A percentile compares a stretch with the other conserved stretches of the same genome.
Evolutionary conservation across 169 alveolate species (phyloP).

Genomic region (Plasmodium yoelii): DNA sequence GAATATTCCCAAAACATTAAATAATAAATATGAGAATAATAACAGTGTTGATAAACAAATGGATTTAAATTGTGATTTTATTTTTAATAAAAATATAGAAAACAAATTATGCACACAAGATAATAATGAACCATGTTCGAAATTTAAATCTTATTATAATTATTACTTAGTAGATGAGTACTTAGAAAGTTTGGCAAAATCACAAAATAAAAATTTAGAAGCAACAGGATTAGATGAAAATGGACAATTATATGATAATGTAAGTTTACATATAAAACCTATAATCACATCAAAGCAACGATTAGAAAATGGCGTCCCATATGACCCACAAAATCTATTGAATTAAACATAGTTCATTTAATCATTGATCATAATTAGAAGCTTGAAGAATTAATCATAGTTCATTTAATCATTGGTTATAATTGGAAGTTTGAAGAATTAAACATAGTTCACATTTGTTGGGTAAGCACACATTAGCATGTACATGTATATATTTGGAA

Average conservation of each 20-base stretch:
- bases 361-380: too few relatives aligned
- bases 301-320: slow-evolving; percentile 69
- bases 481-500: too few relatives aligned
- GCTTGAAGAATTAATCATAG: too few relatives aligned
- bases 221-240: slow-evolving; percentile 73
- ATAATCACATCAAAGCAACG: slow-evolving; percentile 54
- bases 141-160: slow-evolving; percentile 64
- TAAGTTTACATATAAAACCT: slow-evolving; percentile 63
- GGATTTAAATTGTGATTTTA: background rate
- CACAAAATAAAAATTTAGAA: slow-evolving; percentile 63
- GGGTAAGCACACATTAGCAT: too few relatives aligned
- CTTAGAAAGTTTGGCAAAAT: slow-evolving; percentile 42
- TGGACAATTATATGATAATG: slow-evolving; percentile 71
- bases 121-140: slow-evolving; percentile 50
- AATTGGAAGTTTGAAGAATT: too few relatives aligned
- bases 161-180: slow-evolving; percentile 75
- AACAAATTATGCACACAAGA: background rate
- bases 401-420: too few relatives aligned
- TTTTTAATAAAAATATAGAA: background rate
- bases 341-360: slow-evolving; percentile 3
- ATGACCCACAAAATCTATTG: slow-evolving; percentile 45
- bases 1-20: background rate
- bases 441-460: too few relatives aligned
- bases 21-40: background rate
- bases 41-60: background rate